Evolutionary conservation across 78 protist genomes (phyloP).

Genomic region (Emiliania huxleyi): DNA sequence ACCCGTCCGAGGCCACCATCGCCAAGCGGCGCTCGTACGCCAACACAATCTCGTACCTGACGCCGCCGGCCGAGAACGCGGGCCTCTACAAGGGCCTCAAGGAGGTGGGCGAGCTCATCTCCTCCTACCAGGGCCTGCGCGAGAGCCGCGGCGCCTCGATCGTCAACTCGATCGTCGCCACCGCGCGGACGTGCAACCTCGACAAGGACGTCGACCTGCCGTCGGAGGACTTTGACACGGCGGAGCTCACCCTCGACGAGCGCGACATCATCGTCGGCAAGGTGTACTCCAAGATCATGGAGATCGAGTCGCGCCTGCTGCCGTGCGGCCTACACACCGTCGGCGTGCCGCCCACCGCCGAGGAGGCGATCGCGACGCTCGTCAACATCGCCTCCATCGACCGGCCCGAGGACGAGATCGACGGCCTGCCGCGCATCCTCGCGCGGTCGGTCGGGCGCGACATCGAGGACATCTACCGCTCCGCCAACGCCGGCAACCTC

Average conservation of each 20-base stretch:
- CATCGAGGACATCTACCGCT: slow-evolving; percentile 51
- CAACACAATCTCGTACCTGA: slow-evolving; percentile 56
- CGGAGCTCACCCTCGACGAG: background rate
- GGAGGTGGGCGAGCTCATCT: slow-evolving; percentile 53
- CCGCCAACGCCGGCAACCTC: slow-evolving; percentile 43
- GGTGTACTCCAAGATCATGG: slow-evolving; percentile 51
- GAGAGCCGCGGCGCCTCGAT: slow-evolving; percentile 40
- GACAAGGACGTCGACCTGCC: slow-evolving; percentile 54
- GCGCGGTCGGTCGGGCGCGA: slow-evolving; percentile 46
- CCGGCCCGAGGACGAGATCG: slow-evolving; percentile 44
- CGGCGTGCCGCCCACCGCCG: slow-evolving; percentile 55
- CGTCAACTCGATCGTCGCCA: slow-evolving; percentile 51
- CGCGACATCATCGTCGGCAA: slow-evolving; percentile 51
- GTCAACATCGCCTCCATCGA: slow-evolving; percentile 56
- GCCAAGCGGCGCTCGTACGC: slow-evolving; percentile 62
- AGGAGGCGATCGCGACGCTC: slow-evolving; percentile 57
- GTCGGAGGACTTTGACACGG: background rate
- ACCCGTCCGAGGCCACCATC: slow-evolving; percentile 59
- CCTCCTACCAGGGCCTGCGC: slow-evolving; percentile 47
- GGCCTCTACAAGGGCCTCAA: slow-evolving; percentile 60
- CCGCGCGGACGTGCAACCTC: slow-evolving; percentile 53
- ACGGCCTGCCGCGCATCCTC: slow-evolving; percentile 40
- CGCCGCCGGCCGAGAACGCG: slow-evolving; percentile 64
- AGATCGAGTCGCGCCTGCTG: slow-evolving; percentile 60
- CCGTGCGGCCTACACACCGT: slow-evolving; percentile 62